Percentiles rank a stretch among this genome's conserved stretches.
These are phyloP conservation scores for Filobasidium uniguttulatum DNA, from an alignment of 1,284 basidiomycete species.

Conservation along the genomic window DNA sequence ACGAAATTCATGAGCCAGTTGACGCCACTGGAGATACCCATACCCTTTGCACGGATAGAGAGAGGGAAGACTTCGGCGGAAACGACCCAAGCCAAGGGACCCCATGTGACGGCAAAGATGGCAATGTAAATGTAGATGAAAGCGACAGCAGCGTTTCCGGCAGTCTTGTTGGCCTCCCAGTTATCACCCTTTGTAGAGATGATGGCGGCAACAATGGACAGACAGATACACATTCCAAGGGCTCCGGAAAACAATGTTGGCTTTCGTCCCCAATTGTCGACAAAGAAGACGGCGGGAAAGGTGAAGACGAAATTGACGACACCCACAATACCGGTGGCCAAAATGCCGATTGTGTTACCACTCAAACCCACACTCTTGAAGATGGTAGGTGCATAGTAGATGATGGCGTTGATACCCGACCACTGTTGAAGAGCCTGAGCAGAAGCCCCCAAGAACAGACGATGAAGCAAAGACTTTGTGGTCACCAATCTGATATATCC, in stretches of 20 bases:
- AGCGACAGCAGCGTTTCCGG: conserved; percentile 27
- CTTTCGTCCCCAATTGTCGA: conserved; percentile 33
- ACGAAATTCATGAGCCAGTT: conserved; percentile 30
- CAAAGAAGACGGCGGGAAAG: conserved; percentile 33
- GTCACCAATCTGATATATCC: conserved; percentile 34
- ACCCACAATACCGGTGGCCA: conserved; percentile 70
- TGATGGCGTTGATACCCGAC: conserved; percentile 32
- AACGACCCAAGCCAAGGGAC: conserved; percentile 34
- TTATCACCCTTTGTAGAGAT: conserved; percentile 24
- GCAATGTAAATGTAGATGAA: conserved; percentile 17
- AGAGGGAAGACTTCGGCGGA: conserved; percentile 33
- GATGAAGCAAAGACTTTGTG: conserved; percentile 27
- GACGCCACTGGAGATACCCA: conserved; percentile 28
- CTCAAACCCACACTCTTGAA: conserved; percentile 17
- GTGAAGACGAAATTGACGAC: conserved; percentile 43
- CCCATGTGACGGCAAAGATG: conserved; percentile 34
- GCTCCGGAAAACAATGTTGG: conserved; percentile 31
- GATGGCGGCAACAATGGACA: conserved; percentile 30
- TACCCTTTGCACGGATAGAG: conserved; percentile 35
- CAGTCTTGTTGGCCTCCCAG: conserved; percentile 21
- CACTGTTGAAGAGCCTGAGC: conserved; percentile 35
- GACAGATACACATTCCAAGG: conserved; percentile 31
- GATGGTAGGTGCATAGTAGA: conserved; percentile 21
- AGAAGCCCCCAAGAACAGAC: conserved; percentile 31
- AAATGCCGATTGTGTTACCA: conserved; percentile 45